Evolutionary conservation across 805 yeast genomes (phyloP), one percentile per base, ranked within the genome.

Genomic region (Cyberlindnera japonica): DNA sequence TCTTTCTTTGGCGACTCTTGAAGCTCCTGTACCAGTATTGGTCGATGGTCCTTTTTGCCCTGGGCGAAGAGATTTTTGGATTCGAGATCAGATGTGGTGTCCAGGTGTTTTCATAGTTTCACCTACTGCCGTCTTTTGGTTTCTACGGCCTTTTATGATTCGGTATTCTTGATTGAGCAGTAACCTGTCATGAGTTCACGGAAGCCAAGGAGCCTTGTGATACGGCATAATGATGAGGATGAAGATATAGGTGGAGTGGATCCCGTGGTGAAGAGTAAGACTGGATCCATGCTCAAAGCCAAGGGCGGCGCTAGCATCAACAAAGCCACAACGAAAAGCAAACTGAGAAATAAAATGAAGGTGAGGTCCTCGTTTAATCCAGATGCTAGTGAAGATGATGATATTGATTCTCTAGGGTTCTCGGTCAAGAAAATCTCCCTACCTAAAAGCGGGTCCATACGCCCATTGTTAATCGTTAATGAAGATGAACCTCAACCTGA

Each of bases 131-230:
- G n/a, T n/a, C n/a, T n/a, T n/a, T n/a, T n/a, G n/a, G n/a, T n/a
- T n/a, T n/a, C n/a, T n/a, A n/a, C n/a, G n/a, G n/a, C n/a, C n/a
- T n/a, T n/a, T n/a, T n/a, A n/a, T n/a, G n/a, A n/a, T n/a, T n/a
- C n/a, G n/a, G n/a, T n/a, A n/a, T n/a, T n/a, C n/a, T n/a, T n/a
- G n/a, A n/a, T n/a, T n/a, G n/a, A n/a, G n/a, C n/a, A n/a, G n/a
- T n/a, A n/a, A n/a, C n/a, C n/a, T n/a, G n/a, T n/a, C n/a, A 38
- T 33, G 36, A 32, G 33, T 11, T 13, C 35, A 0, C 33, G 56
- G 18, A 53, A 43, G 24, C 54, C 56, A 3, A 53, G 48, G 44
- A 43, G 44, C 9, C 40, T 48, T 6, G 39, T 51, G 8, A 34
- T 54, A 7, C 37, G 43, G 4, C 20, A 42, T 24, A 43, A 40